Conservation (phyloP, 2,329 filamentous ascomycete species). For the Trichoderma citrinoviride region DNA sequence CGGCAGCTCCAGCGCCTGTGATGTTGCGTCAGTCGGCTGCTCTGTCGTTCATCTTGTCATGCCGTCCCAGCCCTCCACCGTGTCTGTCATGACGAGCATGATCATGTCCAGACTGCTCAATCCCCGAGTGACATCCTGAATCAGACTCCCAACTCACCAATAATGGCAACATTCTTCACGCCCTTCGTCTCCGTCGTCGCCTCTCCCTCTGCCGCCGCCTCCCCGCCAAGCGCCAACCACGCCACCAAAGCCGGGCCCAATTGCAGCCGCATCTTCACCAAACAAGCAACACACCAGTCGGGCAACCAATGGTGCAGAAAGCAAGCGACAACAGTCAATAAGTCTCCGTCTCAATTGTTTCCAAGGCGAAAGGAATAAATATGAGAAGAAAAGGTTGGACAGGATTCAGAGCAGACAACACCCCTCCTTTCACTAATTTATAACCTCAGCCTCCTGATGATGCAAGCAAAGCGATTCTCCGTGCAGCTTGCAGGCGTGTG, state of each 20-base stretch:
- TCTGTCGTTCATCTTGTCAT: neutral
- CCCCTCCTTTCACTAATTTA: neutral
- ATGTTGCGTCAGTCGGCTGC: neutral
- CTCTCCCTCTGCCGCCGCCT: constrained; percentile 16
- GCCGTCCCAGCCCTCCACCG: no score
- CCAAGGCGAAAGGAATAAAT: no score
- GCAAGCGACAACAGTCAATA: neutral
- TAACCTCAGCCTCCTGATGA: neutral
- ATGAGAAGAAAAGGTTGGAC: no score
- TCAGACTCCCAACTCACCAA: constrained; percentile 32
- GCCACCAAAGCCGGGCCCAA: constrained; percentile 23
- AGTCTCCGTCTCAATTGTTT: no score
- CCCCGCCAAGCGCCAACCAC: constrained; percentile 24
- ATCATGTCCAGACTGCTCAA: neutral
- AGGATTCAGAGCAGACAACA: no score
- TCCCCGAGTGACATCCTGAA: neutral
- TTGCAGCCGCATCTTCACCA: constrained; percentile 20
- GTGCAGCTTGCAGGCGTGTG: neutral
- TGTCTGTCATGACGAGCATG: no score
- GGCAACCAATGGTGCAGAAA: no score
- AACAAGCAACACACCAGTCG: neutral
- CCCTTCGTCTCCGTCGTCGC: constrained; percentile 20
- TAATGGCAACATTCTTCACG: constrained; percentile 38
- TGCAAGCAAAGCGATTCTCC: neutral
- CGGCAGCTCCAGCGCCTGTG: constrained; percentile 82